Base-by-base conservation (phyloP, 305 asterid genomes). In the Stenogyne calaminthoides region DNA sequence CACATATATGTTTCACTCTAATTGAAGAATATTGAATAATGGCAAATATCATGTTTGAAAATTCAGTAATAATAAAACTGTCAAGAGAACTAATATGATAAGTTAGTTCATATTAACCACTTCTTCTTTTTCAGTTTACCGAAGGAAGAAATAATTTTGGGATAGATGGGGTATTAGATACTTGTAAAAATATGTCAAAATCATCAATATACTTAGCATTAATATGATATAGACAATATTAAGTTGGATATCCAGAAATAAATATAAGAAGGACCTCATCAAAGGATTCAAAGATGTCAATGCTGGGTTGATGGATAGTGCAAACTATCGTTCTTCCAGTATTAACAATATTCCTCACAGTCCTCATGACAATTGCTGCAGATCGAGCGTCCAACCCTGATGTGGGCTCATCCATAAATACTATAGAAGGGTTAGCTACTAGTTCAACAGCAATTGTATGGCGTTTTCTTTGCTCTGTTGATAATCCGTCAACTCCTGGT, bases 351-450 rank as follows among this genome's bases (percentile, higher is more conserved):
- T 93, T 93, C 78, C 98, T 86, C 80, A 93, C 98, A 44, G 98
- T 93, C 86, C 98, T 86, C 98, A 93, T 93, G 80, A 93, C 98
- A 73, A 93, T 93, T 69, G 98, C 98, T 37, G 98, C 98, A 79
- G 98, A 82, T 80, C 98, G 89, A 60, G 98, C 98, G 78, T 93
- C 98, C 88, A 93, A 84, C 44, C 98, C 98, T 62, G 98, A 91
- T 32, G 98, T 93, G 75, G 98, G 98, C 81, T 93, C 97, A 80
- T 93, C 98, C 98, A 93, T 93, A 79, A 93, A 93, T 44, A 93
- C 93, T 67, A 93, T 84, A 34, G 97, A 93, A 71, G 98, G 98
- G 77, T 93, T 93, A 67, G 98, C 94, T 60, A 93, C 98, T 64
- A 93, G 90, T 85, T 93, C 98, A 83, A 93, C 91, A 51, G 98